These are phyloP conservation scores for Malus hybrid DNA, from an alignment of 331 rosid species.

Conservation along the genomic window DNA sequence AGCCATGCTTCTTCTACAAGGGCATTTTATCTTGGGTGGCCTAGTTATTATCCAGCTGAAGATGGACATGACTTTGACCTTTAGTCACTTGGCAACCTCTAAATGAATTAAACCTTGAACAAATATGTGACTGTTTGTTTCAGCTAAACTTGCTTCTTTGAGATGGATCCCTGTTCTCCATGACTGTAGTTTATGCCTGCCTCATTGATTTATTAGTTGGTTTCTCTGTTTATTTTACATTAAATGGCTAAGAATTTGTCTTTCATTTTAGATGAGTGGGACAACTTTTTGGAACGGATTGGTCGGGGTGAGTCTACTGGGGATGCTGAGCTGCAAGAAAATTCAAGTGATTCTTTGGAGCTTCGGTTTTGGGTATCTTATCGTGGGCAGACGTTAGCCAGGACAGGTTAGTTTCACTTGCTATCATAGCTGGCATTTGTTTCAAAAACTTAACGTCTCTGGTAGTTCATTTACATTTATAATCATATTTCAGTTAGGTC, in stretches of 20 bases:
- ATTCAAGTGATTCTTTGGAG: slow-evolving; percentile 70
- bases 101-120: background rate
- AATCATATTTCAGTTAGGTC: background rate
- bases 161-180: background rate
- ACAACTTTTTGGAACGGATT: slow-evolving; percentile 85
- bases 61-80: background rate
- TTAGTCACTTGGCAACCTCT: background rate
- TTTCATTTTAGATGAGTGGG: slow-evolving; percentile 82
- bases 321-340: slow-evolving; percentile 71
- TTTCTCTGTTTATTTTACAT: background rate
- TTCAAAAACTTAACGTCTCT: background rate
- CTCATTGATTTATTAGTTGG: background rate
- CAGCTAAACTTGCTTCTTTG: background rate
- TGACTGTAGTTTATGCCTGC: background rate
- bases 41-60: background rate
- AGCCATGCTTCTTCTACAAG: background rate
- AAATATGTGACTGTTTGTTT: background rate
- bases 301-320: slow-evolving; percentile 64
- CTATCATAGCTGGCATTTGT: background rate
- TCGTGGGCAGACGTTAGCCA: slow-evolving; percentile 95
- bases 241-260: background rate
- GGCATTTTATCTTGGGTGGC: background rate
- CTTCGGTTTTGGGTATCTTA: slow-evolving; percentile 99
- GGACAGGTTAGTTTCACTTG: slow-evolving; percentile 60
- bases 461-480: background rate